A percentile compares a stretch with the other conserved stretches of the same genome.
phyloP scores from a whole-genome alignment of 148 eudicot species.

The Rhododendron ferrugineum region DNA sequence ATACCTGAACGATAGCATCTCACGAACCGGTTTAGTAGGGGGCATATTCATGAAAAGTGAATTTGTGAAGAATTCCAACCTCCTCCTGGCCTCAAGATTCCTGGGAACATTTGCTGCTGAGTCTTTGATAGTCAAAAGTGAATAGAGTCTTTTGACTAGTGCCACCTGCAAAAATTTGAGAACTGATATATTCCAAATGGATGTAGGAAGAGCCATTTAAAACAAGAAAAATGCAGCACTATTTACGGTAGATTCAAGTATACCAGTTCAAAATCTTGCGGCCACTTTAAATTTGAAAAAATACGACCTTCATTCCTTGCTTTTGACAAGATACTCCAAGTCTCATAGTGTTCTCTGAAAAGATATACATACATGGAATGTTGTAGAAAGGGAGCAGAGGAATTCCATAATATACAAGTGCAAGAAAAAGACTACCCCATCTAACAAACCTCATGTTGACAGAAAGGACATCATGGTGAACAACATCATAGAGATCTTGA shows the following conservation, averaged over 20 bases:
- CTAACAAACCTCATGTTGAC: slow-evolving; percentile 69
- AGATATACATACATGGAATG: not conserved
- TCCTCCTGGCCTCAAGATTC: slow-evolving; percentile 87
- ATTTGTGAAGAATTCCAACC: slow-evolving; percentile 84
- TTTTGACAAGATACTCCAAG: slow-evolving; percentile 58
- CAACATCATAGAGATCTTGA: slow-evolving; percentile 91
- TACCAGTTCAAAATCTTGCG: slow-evolving; percentile 79
- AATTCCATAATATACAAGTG: not conserved
- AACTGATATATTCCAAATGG: not conserved
- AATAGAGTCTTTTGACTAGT: slow-evolving; percentile 69
- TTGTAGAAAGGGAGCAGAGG: not conserved
- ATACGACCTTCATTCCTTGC: slow-evolving; percentile 86
- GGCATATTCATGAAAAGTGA: slow-evolving; percentile 98
- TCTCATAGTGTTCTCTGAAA: slow-evolving; percentile 59
- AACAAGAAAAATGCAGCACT: not conserved
- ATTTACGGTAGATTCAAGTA: not conserved
- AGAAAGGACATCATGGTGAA: slow-evolving; percentile 65
- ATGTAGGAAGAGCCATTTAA: not conserved
- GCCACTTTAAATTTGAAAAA: slow-evolving; percentile 84
- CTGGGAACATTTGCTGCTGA: slow-evolving; percentile 81
- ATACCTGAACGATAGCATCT: slow-evolving; percentile 91
- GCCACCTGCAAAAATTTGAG: slow-evolving; percentile 46
- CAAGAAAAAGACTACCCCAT: not conserved
- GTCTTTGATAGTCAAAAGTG: slow-evolving; percentile 81
- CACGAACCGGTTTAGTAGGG: slow-evolving; percentile 61